Percentiles rank a stretch among this genome's conserved stretches.
phyloP scores from a whole-genome alignment of 305 asterid species.

The Solanum hybrid region DNA sequence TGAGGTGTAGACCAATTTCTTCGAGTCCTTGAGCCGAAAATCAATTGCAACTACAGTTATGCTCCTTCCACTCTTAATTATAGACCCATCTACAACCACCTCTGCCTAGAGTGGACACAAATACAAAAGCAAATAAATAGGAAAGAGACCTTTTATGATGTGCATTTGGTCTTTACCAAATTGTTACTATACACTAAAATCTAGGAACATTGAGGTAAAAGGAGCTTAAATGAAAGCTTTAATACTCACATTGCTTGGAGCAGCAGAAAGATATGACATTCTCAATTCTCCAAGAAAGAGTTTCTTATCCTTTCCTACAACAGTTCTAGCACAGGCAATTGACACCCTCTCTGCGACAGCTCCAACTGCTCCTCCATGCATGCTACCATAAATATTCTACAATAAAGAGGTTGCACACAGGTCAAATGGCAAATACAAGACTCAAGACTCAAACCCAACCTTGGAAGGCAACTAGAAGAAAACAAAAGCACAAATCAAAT shows the following conservation, averaged over 20 bases:
- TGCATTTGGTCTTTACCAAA: background rate
- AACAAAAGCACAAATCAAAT: no score
- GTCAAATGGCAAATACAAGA: background rate
- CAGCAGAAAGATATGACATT: conserved; percentile 61
- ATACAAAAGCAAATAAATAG: background rate
- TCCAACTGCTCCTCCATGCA: conserved; percentile 85
- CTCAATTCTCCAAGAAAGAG: conserved; percentile 75
- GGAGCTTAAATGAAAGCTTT: background rate
- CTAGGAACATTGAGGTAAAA: background rate
- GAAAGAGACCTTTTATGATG: background rate
- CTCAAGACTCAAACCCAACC: no score
- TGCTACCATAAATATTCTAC: conserved; percentile 50
- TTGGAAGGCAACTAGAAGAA: no score
- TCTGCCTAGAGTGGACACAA: conserved; percentile 30
- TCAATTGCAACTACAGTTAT: conserved; percentile 48
- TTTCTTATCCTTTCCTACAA: conserved; percentile 50
- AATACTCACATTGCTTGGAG: conserved; percentile 42
- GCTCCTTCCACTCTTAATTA: conserved; percentile 72
- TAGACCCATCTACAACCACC: conserved; percentile 48
- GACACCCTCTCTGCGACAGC: conserved; percentile 60
- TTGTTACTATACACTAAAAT: background rate
- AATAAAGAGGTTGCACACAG: background rate
- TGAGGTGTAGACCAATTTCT: conserved; percentile 38
- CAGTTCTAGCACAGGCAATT: conserved; percentile 72
- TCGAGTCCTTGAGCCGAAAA: conserved; percentile 44